Conservation (phyloP, 345 rosid species). For the Chamaenerion angustifolium region DNA sequence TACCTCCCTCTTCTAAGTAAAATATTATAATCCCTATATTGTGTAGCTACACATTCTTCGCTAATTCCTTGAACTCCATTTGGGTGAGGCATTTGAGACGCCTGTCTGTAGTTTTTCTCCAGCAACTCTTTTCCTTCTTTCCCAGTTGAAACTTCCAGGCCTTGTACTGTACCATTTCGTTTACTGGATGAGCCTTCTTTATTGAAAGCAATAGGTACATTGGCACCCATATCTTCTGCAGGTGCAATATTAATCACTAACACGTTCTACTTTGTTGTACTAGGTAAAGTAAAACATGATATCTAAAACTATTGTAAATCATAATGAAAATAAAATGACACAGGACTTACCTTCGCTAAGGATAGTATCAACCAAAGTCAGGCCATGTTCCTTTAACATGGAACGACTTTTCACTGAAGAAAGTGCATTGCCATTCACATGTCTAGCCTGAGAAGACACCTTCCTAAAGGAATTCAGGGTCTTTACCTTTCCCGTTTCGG, state of each 20-base stretch:
- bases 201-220: constrained; percentile 15
- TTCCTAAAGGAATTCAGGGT: constrained; percentile 21
- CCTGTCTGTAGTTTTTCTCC: constrained; percentile 19
- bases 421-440: constrained; percentile 23
- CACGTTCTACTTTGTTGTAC: no score
- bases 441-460: constrained; percentile 24
- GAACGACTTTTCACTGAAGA: constrained; percentile 27
- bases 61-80: constrained; percentile 20
- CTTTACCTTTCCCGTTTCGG: constrained; percentile 16
- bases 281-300: no score
- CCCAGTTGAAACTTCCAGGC: constrained; percentile 19
- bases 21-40: constrained; percentile 30
- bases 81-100: constrained; percentile 17
- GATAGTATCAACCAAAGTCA: constrained; percentile 17
- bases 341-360: constrained; percentile 33
- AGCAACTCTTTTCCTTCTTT: constrained; percentile 23
- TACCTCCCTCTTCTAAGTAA: constrained; percentile 70
- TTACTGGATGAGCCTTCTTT: constrained; percentile 20
- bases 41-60: constrained; percentile 21
- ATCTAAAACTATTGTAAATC: neutral
- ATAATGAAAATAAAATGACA: constrained; percentile 9
- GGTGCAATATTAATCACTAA: neutral
- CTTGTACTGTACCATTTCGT: constrained; percentile 19
- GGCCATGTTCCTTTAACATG: constrained; percentile 15
- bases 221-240: constrained; percentile 27